A percentile compares a stretch with the other conserved stretches of the same genome.
phyloP scores from a whole-genome alignment of 1,284 basidiomycete species.

The Cutaneotrichosporon sp. region DNA sequence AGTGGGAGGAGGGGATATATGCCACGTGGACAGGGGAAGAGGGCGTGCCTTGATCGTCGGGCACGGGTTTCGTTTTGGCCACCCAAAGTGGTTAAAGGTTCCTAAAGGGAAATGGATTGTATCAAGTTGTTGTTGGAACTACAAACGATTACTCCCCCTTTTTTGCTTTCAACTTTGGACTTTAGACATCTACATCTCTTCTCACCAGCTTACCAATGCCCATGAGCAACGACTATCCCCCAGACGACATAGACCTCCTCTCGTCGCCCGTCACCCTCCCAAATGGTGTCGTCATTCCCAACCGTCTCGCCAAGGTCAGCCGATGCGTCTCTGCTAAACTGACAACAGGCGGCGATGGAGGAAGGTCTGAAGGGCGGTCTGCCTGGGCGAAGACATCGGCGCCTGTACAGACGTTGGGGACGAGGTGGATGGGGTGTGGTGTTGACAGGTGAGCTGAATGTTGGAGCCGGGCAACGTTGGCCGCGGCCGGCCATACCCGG shows the following conservation, averaged over 20 bases:
- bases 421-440: slow-evolving; percentile 81
- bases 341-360: slow-evolving; percentile 71
- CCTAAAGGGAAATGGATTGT: no score
- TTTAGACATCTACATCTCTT: not conserved
- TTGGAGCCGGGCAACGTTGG: not conserved
- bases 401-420: slow-evolving; percentile 76
- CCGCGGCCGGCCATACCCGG: not conserved
- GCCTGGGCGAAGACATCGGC: slow-evolving; percentile 65
- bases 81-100: not conserved
- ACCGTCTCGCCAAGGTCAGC: slow-evolving; percentile 58
- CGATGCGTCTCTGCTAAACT: not conserved
- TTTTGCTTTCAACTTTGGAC: not conserved
- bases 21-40: not conserved
- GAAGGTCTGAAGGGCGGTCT: slow-evolving; percentile 75
- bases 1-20: not conserved
- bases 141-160: not conserved
- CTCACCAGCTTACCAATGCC: not conserved
- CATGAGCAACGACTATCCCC: slow-evolving; percentile 11
- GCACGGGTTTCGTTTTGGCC: not conserved
- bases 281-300: slow-evolving; percentile 56
- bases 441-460: slow-evolving; percentile 61
- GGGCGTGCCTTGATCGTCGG: not conserved
- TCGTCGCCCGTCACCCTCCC: slow-evolving; percentile 60
- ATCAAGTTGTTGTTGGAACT: not conserved
- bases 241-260: slow-evolving; percentile 40